A percentile compares a stretch with the other conserved stretches of the same genome.
Conservation (phyloP, 2,329 filamentous ascomycete species). For the Periconia macrospinosa region DNA sequence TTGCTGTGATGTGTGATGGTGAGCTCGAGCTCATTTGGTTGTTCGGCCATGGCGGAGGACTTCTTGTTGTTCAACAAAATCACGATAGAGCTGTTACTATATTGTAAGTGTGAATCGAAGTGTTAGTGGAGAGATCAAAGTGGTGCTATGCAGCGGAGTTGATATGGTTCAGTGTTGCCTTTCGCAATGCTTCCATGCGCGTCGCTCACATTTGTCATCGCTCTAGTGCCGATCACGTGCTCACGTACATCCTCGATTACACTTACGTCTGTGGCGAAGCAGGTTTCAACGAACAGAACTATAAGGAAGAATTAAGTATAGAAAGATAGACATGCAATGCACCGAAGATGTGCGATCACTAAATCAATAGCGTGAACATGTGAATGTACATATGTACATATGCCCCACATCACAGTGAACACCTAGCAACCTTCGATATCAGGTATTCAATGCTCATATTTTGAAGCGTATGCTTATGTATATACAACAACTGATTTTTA, state of each 20-base stretch:
- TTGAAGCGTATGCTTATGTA: no score
- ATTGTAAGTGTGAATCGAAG: slow-evolving; percentile 13
- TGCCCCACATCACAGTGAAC: no score
- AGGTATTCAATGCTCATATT: no score
- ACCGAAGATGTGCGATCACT: no score
- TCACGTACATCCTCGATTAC: not conserved
- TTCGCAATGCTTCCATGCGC: slow-evolving; percentile 40
- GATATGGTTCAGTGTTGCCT: slow-evolving; percentile 21
- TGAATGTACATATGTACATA: no score
- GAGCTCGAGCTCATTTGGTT: slow-evolving; percentile 34
- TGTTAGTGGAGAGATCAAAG: slow-evolving; percentile 33
- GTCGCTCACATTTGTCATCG: slow-evolving; percentile 40
- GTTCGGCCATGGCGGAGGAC: slow-evolving; percentile 1
- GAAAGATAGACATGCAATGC: not conserved
- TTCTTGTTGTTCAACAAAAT: not conserved
- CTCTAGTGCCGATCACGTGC: slow-evolving; percentile 9
- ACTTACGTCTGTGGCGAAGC: not conserved
- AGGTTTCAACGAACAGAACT: not conserved
- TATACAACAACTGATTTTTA: no score
- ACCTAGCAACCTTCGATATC: no score
- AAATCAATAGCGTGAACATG: no score
- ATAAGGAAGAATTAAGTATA: not conserved
- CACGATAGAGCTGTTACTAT: slow-evolving; percentile 1
- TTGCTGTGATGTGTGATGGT: slow-evolving; percentile 60
- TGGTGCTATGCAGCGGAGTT: slow-evolving; percentile 21